These are phyloP conservation scores for Yamadazyma blattariae DNA, from an alignment of 1,139 yeast species.

Conservation along the genomic window DNA sequence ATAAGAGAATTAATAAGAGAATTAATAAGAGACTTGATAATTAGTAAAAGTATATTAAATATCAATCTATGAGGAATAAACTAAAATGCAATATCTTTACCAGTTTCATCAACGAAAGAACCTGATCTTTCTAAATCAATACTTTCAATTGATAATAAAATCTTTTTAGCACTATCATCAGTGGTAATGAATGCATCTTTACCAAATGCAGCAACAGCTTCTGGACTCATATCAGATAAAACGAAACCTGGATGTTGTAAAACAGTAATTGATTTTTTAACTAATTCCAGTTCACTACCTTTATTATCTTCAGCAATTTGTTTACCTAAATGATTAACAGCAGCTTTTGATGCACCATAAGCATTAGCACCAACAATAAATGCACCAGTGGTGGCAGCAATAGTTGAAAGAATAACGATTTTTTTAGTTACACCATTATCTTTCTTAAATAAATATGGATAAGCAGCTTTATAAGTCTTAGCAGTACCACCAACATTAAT, in stretches of 20 bases:
- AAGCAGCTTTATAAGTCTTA: constrained; percentile 3
- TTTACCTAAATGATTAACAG: constrained; percentile 9
- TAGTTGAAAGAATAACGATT: constrained; percentile 6
- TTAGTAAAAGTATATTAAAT: too few species aligned
- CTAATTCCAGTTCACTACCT: constrained; percentile 1
- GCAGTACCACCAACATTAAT: constrained; percentile 8
- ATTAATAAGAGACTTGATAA: too few species aligned
- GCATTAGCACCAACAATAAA: constrained; percentile 6
- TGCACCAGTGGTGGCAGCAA: constrained; percentile 5
- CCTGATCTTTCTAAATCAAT: constrained; percentile 2
- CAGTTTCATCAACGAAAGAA: not conserved
- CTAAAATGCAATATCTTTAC: not conserved
- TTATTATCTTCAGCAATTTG: constrained; percentile 9
- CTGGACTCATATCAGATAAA: constrained; percentile 8
- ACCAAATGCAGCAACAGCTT: constrained; percentile 4
- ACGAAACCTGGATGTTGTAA: constrained; percentile 12
- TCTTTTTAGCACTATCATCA: constrained; percentile 5
- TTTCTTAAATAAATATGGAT: constrained; percentile 8
- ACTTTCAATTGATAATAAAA: not conserved
- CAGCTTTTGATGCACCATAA: constrained; percentile 13
- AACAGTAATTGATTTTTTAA: constrained; percentile 7
- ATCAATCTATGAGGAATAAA: too few species aligned
- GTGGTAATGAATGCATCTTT: constrained; percentile 3
- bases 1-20: too few species aligned
- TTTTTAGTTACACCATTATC: constrained; percentile 5